Percentiles rank a stretch among this genome's conserved stretches.
Evolutionary conservation across 352 stramenopile species (phyloP).

Genomic region (Phytophthora pluvialis): DNA sequence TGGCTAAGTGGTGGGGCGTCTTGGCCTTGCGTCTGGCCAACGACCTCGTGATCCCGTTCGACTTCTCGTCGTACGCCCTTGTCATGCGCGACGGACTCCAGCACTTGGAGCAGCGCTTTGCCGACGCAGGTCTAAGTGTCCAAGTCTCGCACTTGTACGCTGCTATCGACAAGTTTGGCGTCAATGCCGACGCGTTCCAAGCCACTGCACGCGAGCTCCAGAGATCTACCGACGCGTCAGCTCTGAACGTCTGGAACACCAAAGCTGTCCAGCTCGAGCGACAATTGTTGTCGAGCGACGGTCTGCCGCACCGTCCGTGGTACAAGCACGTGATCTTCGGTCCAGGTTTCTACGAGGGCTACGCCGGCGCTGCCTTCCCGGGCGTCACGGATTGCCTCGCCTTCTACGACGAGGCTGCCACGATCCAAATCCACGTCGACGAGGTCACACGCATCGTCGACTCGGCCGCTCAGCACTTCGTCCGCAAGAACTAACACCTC

Average conservation of each 20-base stretch:
- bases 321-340: conserved; percentile 60
- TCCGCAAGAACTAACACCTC: no score
- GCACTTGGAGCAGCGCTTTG: conserved; percentile 26
- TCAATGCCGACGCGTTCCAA: conserved; percentile 40
- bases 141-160: conserved; percentile 15
- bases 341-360: conserved; percentile 60
- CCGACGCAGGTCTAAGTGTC: neutral
- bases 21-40: conserved; percentile 58
- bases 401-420: conserved; percentile 42
- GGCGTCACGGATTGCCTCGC: conserved; percentile 51
- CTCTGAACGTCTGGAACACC: conserved; percentile 7
- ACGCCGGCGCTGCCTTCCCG: conserved; percentile 51
- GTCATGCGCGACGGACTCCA: conserved; percentile 48
- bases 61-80: conserved; percentile 49
- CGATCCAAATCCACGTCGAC: conserved; percentile 51
- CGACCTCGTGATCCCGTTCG: conserved; percentile 51
- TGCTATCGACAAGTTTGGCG: conserved; percentile 40
- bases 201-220: conserved; percentile 1
- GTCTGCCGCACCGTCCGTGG: conserved; percentile 54
- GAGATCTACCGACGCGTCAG: neutral
- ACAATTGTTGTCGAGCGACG: conserved; percentile 38
- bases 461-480: conserved; percentile 18
- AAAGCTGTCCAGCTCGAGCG: conserved; percentile 46
- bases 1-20: conserved; percentile 62
- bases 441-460: conserved; percentile 45